Conservation (phyloP, 106 monocot genomes). For the Phalaenopsis aphrodite region DNA sequence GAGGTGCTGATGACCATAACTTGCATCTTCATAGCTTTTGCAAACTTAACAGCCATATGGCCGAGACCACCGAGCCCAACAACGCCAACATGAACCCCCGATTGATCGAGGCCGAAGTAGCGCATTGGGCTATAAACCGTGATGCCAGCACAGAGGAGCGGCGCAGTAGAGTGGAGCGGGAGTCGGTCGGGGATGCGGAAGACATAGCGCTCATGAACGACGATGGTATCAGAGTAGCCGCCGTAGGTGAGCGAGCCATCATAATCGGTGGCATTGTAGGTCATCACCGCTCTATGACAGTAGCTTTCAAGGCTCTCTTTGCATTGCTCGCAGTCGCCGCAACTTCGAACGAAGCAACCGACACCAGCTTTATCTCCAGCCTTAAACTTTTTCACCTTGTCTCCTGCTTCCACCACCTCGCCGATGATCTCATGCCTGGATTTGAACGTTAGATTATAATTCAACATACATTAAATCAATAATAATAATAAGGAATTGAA, state of each 20-base stretch:
- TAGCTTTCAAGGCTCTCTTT: conserved; percentile 44
- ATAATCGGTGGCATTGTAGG: conserved; percentile 26
- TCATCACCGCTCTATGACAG: conserved; percentile 30
- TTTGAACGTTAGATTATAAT: not conserved
- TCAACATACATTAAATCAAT: not conserved
- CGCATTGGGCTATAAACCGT: conserved; percentile 80
- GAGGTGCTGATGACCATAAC: conserved; percentile 75
- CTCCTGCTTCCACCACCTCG: conserved; percentile 48
- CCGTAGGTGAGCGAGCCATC: conserved; percentile 52
- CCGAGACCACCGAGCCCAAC: conserved; percentile 78
- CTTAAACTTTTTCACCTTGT: conserved; percentile 43
- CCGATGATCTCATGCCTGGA: conserved; percentile 66
- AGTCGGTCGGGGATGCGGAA: conserved; percentile 47
- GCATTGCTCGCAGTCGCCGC: conserved; percentile 46
- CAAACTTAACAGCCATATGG: conserved; percentile 80
- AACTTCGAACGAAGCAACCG: conserved; percentile 54
- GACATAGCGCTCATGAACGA: conserved; percentile 51
- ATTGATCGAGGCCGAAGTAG: conserved; percentile 33
- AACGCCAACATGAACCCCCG: conserved; percentile 58
- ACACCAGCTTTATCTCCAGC: conserved; percentile 70
- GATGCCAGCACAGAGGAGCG: conserved; percentile 67
- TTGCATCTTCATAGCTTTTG: conserved; percentile 66
- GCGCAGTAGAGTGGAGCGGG: conserved; percentile 57
- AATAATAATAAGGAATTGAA: no score
- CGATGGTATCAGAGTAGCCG: conserved; percentile 53